A percentile compares a stretch with the other conserved stretches of the same genome.
These are phyloP conservation scores for Trypanosoma scelopori DNA, from an alignment of 208 protist genomes.

Conservation along the genomic window DNA sequence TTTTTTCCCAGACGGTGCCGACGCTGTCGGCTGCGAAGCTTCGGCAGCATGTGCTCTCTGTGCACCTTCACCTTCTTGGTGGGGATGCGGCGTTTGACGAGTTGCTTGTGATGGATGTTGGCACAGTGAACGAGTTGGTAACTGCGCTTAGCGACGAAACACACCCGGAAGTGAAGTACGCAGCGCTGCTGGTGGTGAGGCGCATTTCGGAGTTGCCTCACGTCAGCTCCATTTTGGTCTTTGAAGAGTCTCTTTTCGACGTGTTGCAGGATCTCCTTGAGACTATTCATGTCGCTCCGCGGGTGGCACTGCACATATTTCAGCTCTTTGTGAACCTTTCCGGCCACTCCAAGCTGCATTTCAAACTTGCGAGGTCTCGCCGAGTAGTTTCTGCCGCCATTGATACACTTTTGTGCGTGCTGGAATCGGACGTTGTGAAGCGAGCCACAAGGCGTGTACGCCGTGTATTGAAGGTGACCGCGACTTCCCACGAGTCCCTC, in stretches of 20 bases:
- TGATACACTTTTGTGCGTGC: slow-evolving; percentile 13
- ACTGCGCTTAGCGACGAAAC: background rate
- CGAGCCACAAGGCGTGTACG: slow-evolving; percentile 4
- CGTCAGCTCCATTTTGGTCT: slow-evolving; percentile 23
- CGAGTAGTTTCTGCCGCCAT: slow-evolving; percentile 19
- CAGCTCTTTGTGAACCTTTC: slow-evolving; percentile 24
- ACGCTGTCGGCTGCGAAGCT: slow-evolving; percentile 15
- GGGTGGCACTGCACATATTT: slow-evolving; percentile 6
- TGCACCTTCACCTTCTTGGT: slow-evolving; percentile 21
- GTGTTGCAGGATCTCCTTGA: slow-evolving; percentile 22
- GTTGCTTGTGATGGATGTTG: slow-evolving; percentile 16
- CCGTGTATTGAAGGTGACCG: background rate
- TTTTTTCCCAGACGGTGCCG: background rate
- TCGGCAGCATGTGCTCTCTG: slow-evolving; percentile 12
- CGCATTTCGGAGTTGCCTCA: slow-evolving; percentile 26
- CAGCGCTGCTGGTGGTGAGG: slow-evolving; percentile 17
- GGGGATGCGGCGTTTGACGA: slow-evolving; percentile 16
- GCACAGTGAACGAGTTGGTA: slow-evolving; percentile 3
- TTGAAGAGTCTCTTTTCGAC: slow-evolving; percentile 23
- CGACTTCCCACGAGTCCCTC: background rate
- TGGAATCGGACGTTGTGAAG: slow-evolving; percentile 1
- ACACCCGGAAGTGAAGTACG: background rate
- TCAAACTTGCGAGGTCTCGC: slow-evolving; percentile 19
- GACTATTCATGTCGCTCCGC: background rate
- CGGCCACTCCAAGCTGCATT: slow-evolving; percentile 28